Base-by-base conservation (phyloP, 371 early-diverging fungal genomes). In the Saksenaea vasiformis region DNA sequence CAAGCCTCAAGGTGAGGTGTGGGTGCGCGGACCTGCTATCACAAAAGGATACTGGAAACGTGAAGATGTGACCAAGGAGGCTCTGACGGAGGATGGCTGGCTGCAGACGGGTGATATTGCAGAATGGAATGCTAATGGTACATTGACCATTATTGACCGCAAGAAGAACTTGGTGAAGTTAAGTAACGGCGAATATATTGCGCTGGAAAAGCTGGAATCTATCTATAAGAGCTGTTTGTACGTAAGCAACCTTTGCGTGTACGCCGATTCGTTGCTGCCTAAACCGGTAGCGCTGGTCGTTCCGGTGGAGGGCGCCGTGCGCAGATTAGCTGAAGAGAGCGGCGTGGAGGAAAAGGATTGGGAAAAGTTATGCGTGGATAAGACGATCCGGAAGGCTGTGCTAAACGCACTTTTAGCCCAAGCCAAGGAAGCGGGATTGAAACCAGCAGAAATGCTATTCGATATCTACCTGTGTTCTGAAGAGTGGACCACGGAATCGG, bases 161-260 rank as follows among this genome's bases (percentile, higher is more conserved):
- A 87, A 84, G 56, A 94, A 93, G 84, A 93, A 88, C 61, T 69
- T 92, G 24, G 89, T 98, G 71, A 98, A 81, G 41, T 64, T 87
- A 27, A 81, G 82, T 43, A 88, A 93, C 68, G 99, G 99, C 66
- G 99, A 99, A 80, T 99, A 99, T 80, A 93, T 92, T 76, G 97
- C 97, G 0, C 85, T 99, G 35, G 99, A 99, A 75, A 97, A 97
- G 70, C 80, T 99, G 38, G 99, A 99, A 79, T 88, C 95, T 4
- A 84, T 92, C 3, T 97, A 96, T 87, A 91, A 91, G 78, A 87
- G 86, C 60, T 87, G 88, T 54, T 62, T 85, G 13, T 90, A 80
- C 70, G 89, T 93, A 41, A 85, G 83, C 73, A 93, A 93, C 73
- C 85, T 96, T 41, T 94, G 93, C 76, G 86, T 98, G 24, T 90